Evolutionary conservation across 2,329 filamentous ascomycete species (phyloP), one percentile per base, ranked within the genome.

Genomic region (Hypoxylon sp.): DNA sequence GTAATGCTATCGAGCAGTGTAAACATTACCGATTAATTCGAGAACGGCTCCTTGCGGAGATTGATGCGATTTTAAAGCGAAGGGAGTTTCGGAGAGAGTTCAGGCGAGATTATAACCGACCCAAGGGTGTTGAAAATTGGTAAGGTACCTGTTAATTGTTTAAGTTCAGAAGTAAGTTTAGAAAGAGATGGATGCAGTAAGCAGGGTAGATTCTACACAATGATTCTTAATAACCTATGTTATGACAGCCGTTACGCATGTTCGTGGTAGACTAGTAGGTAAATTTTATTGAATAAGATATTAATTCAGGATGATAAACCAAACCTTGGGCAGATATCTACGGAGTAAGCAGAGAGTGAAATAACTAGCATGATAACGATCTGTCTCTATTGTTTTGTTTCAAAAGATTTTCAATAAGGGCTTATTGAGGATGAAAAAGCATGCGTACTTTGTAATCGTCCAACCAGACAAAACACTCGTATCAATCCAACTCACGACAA

Each of bases 21-120:
- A 55, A n/a, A 4, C 28, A 57, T 19, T 55, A 28, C 17, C 52
- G 66, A 4, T 2, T 32, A 10, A 17, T 15, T 2, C 44, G 66
- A 11, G 59, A 66, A 39, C 26, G 41, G 4, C 30, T 68, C 19
- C 32, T 44, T 17, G 13, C 47, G 1, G 66, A 68, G 47, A 61
- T 66, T 1, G n/a, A 30, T 1, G 10, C 44, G 19, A 59, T 68
- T 0, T 44, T n/a, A 10, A 24, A 43, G 8, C 44, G 44, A 0
- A 59, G 57, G 17, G 24, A 46, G 19, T 56, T 67, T 17, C 59
- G 66, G 4, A 54, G 59, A 17, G 39, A 59, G 17, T 64, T 64
- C 17, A 20, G 63, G 19, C n/a, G 20, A 28, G 56, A 64, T n/a
- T 59, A 55, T 1, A 68, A 65, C 24, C 4, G 4, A 26, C 24